phyloP scores from a whole-genome alignment of 2,329 filamentous ascomycete genomes.

The Colletotrichum sublineola region DNA sequence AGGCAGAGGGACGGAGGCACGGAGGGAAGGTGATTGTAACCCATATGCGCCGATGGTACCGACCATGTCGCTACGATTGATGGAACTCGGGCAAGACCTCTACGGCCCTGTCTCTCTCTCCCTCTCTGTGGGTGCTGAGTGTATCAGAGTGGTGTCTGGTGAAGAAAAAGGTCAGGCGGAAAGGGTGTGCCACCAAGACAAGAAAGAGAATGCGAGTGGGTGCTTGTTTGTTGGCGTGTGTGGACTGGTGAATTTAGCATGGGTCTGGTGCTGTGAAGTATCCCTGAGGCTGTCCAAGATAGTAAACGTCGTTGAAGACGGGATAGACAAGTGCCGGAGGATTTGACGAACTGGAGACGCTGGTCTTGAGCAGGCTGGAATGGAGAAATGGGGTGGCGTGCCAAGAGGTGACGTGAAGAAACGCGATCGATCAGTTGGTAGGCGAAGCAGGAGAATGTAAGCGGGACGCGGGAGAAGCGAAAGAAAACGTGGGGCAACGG shows the following conservation, averaged over 20 bases:
- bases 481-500: conserved; percentile 33
- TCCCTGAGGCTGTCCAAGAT: conserved; percentile 1
- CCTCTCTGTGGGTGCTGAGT: neutral
- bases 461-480: neutral
- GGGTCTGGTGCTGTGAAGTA: conserved; percentile 14
- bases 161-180: neutral
- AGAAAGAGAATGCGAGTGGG: neutral
- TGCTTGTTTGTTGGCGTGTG: conserved; percentile 4
- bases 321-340: neutral
- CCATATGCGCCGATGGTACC: neutral
- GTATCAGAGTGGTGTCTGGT: neutral
- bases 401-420: neutral
- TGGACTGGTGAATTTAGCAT: conserved; percentile 25
- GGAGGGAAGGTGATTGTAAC: neutral
- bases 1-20: neutral
- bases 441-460: neutral
- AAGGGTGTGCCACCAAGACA: conserved; percentile 1
- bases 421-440: no score
- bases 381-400: neutral
- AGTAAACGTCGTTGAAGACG: neutral
- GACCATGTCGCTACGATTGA: neutral
- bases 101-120: neutral
- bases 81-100: conserved; percentile 18
- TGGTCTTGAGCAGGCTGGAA: neutral
- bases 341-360: conserved; percentile 5